phyloP scores from a whole-genome alignment of 305 asterid genomes.

The Fraxinus platypoda region DNA sequence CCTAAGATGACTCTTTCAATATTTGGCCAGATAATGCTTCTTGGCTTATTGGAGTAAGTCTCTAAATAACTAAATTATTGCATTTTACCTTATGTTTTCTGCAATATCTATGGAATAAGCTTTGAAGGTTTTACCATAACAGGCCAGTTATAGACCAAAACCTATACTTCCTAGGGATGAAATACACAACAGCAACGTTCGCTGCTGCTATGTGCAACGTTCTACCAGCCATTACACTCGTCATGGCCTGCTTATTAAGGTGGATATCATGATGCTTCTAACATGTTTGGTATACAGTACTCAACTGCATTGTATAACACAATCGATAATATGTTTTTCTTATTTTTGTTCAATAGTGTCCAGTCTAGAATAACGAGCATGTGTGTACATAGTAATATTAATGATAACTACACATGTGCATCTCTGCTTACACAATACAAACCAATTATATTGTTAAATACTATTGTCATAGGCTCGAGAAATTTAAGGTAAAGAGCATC shows the following conservation, averaged over 20 bases:
- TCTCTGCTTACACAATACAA: not conserved
- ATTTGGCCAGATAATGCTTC: constrained; percentile 37
- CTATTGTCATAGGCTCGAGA: constrained; percentile 32
- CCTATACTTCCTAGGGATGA: constrained; percentile 56
- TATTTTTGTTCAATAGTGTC: not conserved
- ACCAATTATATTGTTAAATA: not conserved
- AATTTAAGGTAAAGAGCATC: constrained; percentile 30
- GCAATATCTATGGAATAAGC: constrained; percentile 4
- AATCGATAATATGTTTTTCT: not conserved
- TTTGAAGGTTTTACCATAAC: constrained; percentile 12
- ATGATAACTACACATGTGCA: not conserved
- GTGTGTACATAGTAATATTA: not conserved
- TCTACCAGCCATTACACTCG: constrained; percentile 65
- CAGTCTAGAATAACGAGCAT: not conserved
- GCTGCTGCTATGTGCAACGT: constrained; percentile 65
- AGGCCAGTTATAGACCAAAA: constrained; percentile 62
- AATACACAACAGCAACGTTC: constrained; percentile 62
- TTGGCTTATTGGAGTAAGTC: constrained; percentile 48
- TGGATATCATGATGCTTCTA: not conserved
- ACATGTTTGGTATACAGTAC: not conserved
- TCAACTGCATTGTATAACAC: not conserved
- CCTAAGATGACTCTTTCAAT: constrained; percentile 49
- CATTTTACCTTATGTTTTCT: not conserved
- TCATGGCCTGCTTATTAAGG: constrained; percentile 69
- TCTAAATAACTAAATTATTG: not conserved